Percentiles rank a stretch among this genome's conserved stretches.
These are phyloP conservation scores for Sicyos edulis DNA, from an alignment of 306 rosid genomes.

Conservation along the genomic window DNA sequence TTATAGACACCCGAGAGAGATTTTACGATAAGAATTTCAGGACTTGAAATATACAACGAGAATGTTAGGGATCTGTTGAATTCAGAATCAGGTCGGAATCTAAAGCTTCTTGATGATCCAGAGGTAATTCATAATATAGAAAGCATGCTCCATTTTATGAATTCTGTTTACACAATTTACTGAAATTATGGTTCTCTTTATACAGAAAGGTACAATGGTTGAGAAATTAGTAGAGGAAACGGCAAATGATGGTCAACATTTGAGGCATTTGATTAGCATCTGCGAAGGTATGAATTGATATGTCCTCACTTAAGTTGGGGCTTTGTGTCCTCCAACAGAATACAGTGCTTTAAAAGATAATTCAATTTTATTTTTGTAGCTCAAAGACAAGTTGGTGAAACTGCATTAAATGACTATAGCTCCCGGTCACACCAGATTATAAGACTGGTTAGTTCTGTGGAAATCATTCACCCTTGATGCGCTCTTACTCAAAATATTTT, in stretches of 20 bases:
- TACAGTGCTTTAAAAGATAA: neutral
- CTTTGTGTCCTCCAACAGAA: slow-evolving; percentile 9
- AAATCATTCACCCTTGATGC: neutral
- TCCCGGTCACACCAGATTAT: slow-evolving; percentile 98
- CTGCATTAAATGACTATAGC: slow-evolving; percentile 90
- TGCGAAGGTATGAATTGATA: slow-evolving; percentile 65
- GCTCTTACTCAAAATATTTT: neutral
- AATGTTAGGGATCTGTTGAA: slow-evolving; percentile 85
- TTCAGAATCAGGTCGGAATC: slow-evolving; percentile 80
- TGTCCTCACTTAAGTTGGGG: slow-evolving; percentile 11
- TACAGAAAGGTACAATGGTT: slow-evolving; percentile 96
- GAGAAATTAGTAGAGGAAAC: slow-evolving; percentile 96
- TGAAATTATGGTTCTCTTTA: slow-evolving; percentile 14
- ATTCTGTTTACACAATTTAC: slow-evolving; percentile 12
- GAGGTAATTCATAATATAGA: slow-evolving; percentile 45
- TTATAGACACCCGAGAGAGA: slow-evolving; percentile 85
- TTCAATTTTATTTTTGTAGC: slow-evolving; percentile 42
- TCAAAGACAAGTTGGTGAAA: slow-evolving; percentile 99
- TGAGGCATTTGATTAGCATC: slow-evolving; percentile 81
- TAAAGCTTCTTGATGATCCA: slow-evolving; percentile 94
- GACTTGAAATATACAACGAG: slow-evolving; percentile 97
- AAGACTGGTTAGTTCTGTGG: slow-evolving; percentile 56
- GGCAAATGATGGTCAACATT: slow-evolving; percentile 74
- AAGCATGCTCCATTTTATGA: neutral
- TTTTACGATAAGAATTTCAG: slow-evolving; percentile 78